Percentiles rank a stretch among this genome's conserved stretches.
Conservation (phyloP, 768 basidiomycete genomes). For the Calocybe gangraenosa region DNA sequence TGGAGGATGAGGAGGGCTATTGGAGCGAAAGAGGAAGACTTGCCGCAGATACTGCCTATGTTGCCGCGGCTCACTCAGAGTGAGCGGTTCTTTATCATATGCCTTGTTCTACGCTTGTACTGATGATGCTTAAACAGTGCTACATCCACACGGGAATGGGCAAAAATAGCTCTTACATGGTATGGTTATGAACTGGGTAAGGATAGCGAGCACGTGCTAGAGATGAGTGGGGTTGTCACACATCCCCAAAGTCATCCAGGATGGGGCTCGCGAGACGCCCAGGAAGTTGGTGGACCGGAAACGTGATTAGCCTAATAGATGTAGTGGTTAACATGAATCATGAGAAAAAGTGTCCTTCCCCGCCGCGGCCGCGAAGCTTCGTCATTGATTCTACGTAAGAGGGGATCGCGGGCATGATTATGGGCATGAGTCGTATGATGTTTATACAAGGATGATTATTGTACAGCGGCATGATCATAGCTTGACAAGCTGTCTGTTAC, state of each 20-base stretch:
- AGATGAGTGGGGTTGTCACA: conserved; percentile 29
- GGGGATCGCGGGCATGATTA: background rate
- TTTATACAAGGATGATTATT: background rate
- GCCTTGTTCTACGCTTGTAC: background rate
- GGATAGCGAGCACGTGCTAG: conserved; percentile 45
- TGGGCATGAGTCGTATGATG: background rate
- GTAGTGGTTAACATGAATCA: too few species aligned
- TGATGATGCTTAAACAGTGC: conserved; percentile 27
- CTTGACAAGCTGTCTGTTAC: too few species aligned
- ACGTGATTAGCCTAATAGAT: too few species aligned
- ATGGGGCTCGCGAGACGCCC: conserved; percentile 40
- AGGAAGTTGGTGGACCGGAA: conserved; percentile 32
- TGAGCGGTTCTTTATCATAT: conserved; percentile 28
- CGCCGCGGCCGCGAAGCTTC: conserved; percentile 4
- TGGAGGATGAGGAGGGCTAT: conserved; percentile 62
- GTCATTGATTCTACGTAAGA: conserved; percentile 3
- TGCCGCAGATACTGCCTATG: conserved; percentile 55
- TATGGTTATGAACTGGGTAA: conserved; percentile 51
- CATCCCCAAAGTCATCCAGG: conserved; percentile 39
- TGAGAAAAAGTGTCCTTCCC: conserved; percentile 1
- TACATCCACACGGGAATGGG: conserved; percentile 47
- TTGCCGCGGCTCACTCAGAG: conserved; percentile 63
- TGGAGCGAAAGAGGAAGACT: conserved; percentile 61
- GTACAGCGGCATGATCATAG: background rate
- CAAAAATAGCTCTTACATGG: conserved; percentile 45